Base-by-base conservation (phyloP, 805 yeast species). In the Cyberlindnera xylosilytica region DNA sequence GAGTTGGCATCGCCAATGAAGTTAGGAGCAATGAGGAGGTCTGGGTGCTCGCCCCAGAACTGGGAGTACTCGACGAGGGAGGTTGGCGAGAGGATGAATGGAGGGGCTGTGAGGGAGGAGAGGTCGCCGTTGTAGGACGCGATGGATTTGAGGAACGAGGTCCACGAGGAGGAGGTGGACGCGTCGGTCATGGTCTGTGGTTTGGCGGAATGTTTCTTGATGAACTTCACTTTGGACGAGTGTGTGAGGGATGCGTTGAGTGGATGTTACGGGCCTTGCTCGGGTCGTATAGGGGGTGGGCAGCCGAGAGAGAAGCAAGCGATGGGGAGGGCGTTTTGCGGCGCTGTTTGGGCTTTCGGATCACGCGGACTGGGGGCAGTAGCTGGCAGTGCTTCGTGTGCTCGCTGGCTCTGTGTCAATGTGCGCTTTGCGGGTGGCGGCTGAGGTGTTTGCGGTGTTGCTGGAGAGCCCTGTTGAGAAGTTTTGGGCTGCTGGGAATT, bases 41-140 rank as follows among this genome's bases (percentile, higher is more conserved):
- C 91, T 18, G 90, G 89, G 58, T 87, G 91, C 61, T 90, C 96
- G 36, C 89, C 87, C 97, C 99, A 93, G 68, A 87, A 93, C 63
- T 87, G 91, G 18, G 97, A 85, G 66, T 87, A 93, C 69, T 93
- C 99, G 26, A 79, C 79, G 54, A 88, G 73, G 3, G 97, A 90
- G 6, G 86, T 82, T 19, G 97, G 88, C 4, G 96, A 87, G 51
- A 93, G 72, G 51, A 93, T 93, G 68, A 91, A 93, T 8, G 98
- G 97, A 16, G 99, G 99, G 3, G 99, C 99, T 2, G 99, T 90
- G 59, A 93, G 70, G 4, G 96, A 80, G 16, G 97, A 87, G 49
- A 93, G 70, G 62, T 93, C 99, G 28, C 97, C 97, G 54, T 89
- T 88, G 65, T 87, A 91, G 4, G 95, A 79, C 24, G 97, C 93